phyloP scores from a whole-genome alignment of 495 filamentous ascomycete species.

The Penicillium turbatum region DNA sequence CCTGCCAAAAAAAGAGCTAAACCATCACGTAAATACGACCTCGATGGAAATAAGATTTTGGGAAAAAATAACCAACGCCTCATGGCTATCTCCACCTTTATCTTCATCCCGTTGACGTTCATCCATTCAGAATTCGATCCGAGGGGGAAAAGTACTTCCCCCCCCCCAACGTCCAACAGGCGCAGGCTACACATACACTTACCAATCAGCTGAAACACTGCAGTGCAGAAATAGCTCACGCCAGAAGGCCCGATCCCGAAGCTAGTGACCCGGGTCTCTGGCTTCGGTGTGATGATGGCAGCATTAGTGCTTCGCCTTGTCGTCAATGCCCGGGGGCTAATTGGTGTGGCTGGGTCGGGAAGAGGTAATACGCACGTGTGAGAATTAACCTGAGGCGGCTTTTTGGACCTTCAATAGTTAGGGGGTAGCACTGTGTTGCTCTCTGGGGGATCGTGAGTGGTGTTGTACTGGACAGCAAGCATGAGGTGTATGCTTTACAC shows the following conservation, averaged over 20 bases:
- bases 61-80: too few relatives aligned
- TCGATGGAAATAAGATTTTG: too few relatives aligned
- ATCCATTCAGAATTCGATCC: too few relatives aligned
- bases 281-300: conserved; percentile 21
- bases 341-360: conserved; percentile 5
- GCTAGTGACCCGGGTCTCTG: conserved; percentile 15
- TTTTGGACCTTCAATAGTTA: not conserved
- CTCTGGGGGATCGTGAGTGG: not conserved
- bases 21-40: too few relatives aligned
- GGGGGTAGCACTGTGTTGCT: not conserved
- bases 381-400: not conserved
- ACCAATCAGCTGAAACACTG: conserved; percentile 1
- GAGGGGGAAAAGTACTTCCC: too few relatives aligned
- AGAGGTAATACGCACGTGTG: not conserved
- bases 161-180: too few relatives aligned
- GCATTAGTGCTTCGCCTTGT: conserved; percentile 16
- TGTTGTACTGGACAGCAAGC: too few relatives aligned
- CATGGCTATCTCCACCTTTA: too few relatives aligned
- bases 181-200: too few relatives aligned
- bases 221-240: not conserved
- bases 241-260: conserved; percentile 10
- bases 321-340: conserved; percentile 14
- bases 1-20: too few relatives aligned
- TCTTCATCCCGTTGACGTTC: too few relatives aligned
- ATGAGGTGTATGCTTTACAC: too few relatives aligned